Evolutionary conservation across 2,329 filamentous ascomycete genomes (phyloP).

Genomic region (Westerdykella sp.): DNA sequence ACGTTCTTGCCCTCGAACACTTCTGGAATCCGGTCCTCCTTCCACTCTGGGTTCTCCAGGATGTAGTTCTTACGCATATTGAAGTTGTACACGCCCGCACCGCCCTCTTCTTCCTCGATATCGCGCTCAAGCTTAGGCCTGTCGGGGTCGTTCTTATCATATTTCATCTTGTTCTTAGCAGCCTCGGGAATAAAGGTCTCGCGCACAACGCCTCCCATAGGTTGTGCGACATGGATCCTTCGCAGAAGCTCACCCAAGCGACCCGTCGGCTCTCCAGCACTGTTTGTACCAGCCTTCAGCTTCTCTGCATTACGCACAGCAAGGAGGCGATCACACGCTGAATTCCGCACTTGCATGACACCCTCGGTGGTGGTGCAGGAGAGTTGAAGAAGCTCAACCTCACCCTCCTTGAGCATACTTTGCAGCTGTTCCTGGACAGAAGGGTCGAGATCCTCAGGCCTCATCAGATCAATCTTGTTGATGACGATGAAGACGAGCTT

Average conservation of each 20-base stretch:
- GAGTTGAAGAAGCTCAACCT: slow-evolving; percentile 87
- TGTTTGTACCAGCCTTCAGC: slow-evolving; percentile 80
- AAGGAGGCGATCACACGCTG: slow-evolving; percentile 85
- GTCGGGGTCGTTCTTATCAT: slow-evolving; percentile 84
- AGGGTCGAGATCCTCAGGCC: slow-evolving; percentile 77
- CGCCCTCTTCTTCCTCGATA: slow-evolving; percentile 84
- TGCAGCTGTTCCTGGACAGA: slow-evolving; percentile 74
- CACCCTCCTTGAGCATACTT: slow-evolving; percentile 72
- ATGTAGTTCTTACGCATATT: slow-evolving; percentile 84
- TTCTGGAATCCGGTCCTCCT: slow-evolving; percentile 92
- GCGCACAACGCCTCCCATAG: slow-evolving; percentile 69
- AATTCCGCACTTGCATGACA: slow-evolving; percentile 91
- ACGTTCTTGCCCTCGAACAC: slow-evolving; percentile 94
- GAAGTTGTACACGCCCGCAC: slow-evolving; percentile 92
- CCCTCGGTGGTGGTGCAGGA: slow-evolving; percentile 95
- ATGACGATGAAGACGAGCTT: slow-evolving; percentile 95
- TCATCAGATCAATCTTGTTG: slow-evolving; percentile 95
- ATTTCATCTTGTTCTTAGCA: slow-evolving; percentile 74
- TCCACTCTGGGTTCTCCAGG: slow-evolving; percentile 86
- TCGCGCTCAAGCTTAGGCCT: slow-evolving; percentile 75
- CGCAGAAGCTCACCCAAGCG: slow-evolving; percentile 85
- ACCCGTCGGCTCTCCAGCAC: slow-evolving; percentile 66
- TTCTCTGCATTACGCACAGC: slow-evolving; percentile 93
- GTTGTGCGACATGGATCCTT: slow-evolving; percentile 94
- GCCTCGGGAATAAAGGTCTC: slow-evolving; percentile 87